phyloP scores from a whole-genome alignment of 257 asterid species.

The Ligustrum vulgare region DNA sequence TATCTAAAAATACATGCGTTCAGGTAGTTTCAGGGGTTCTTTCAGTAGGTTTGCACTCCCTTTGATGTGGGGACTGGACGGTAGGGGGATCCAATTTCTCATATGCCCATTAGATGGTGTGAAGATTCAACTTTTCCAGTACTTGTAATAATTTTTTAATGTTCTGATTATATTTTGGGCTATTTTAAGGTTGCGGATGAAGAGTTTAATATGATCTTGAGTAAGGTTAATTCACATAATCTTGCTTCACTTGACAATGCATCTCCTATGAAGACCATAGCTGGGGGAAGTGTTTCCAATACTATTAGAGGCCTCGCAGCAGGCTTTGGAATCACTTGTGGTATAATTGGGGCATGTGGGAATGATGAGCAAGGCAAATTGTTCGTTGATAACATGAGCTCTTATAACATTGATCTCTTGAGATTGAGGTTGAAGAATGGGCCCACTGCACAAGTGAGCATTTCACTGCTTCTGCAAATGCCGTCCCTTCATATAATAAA shows the following conservation, averaged over 20 bases:
- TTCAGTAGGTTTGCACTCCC: background rate
- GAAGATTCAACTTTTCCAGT: background rate
- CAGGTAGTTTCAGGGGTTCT: background rate
- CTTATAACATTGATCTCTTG: slow-evolving; percentile 62
- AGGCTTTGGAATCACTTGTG: slow-evolving; percentile 83
- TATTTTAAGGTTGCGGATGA: slow-evolving; percentile 70
- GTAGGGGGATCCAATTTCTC: background rate
- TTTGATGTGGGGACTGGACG: background rate
- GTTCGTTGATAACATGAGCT: slow-evolving; percentile 76
- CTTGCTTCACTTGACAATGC: slow-evolving; percentile 45
- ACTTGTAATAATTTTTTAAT: background rate
- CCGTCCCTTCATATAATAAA: background rate
- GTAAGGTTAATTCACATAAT: slow-evolving; percentile 56
- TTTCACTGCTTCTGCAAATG: slow-evolving; percentile 15
- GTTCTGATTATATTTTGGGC: slow-evolving; percentile 8
- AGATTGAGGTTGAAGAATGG: slow-evolving; percentile 80
- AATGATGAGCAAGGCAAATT: slow-evolving; percentile 83
- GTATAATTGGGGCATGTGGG: slow-evolving; percentile 93
- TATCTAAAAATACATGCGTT: background rate
- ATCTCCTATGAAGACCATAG: slow-evolving; percentile 69
- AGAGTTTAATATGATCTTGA: slow-evolving; percentile 67
- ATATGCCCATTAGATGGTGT: background rate
- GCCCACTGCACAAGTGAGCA: slow-evolving; percentile 76
- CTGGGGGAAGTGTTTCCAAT: slow-evolving; percentile 97
- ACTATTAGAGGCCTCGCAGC: slow-evolving; percentile 92